Conservation (phyloP, 2,329 filamentous ascomycete species). For the Penicillium sp. region DNA sequence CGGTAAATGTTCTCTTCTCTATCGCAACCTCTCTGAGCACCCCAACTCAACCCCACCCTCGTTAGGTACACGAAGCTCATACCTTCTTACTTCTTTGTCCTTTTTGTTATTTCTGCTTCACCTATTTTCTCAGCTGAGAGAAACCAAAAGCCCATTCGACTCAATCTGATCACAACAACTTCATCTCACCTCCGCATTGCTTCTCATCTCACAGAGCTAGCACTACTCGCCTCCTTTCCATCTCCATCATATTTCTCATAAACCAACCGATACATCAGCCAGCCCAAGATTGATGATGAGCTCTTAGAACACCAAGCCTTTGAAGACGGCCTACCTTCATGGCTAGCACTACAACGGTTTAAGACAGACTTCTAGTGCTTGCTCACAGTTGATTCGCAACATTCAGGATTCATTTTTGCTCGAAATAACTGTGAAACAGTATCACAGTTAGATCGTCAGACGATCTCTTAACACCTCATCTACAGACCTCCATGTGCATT, state of each 20-base stretch:
- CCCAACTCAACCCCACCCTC: no score
- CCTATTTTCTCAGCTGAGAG: background rate
- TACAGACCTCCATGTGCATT: conserved; percentile 8
- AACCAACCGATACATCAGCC: background rate
- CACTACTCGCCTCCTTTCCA: background rate
- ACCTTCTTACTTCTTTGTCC: background rate
- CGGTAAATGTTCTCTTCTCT: conserved; percentile 18
- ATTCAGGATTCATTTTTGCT: background rate
- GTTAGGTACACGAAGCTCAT: background rate
- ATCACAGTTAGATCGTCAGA: background rate
- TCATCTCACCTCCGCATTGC: background rate
- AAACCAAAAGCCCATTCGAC: background rate
- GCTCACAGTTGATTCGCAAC: background rate
- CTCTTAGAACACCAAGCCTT: conserved; percentile 13
- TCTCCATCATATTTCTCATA: background rate
- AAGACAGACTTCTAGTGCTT: conserved; percentile 8
- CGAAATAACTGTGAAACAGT: background rate
- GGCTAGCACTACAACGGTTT: conserved; percentile 15
- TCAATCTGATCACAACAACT: background rate
- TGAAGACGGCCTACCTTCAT: conserved; percentile 19
- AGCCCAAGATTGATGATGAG: conserved; percentile 16
- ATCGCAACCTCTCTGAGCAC: conserved; percentile 4
- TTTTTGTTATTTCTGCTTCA: background rate
- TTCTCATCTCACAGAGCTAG: background rate
- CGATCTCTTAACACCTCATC: background rate